A percentile compares a stretch with the other conserved stretches of the same genome.
phyloP scores from a whole-genome alignment of 2,329 filamentous ascomycete genomes.

The Pseudocercospora crystallina region DNA sequence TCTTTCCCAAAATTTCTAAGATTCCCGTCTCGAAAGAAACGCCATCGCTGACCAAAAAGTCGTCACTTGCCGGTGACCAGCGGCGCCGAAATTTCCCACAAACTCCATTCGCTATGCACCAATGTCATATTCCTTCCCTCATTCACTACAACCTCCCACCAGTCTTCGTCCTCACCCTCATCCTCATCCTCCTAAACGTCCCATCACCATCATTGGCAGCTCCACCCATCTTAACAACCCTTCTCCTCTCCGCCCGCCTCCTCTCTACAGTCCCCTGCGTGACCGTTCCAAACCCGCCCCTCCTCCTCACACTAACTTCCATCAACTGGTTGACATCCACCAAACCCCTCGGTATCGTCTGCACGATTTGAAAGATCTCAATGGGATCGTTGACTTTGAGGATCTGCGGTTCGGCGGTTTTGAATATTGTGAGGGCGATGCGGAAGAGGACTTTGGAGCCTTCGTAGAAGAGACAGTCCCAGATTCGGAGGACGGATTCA shows the following conservation, averaged over 20 bases:
- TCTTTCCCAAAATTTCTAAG: no score
- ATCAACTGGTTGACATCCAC: slow-evolving; percentile 80
- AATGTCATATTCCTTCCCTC: no score
- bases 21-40: no score
- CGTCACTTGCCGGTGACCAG: no score
- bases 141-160: not conserved
- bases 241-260: slow-evolving; percentile 63
- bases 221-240: slow-evolving; percentile 27
- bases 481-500: slow-evolving; percentile 86
- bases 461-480: slow-evolving; percentile 96
- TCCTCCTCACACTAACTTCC: slow-evolving; percentile 71
- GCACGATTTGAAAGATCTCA: slow-evolving; percentile 94
- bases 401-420: slow-evolving; percentile 79
- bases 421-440: slow-evolving; percentile 87
- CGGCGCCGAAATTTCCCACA: no score
- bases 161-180: slow-evolving; percentile 1
- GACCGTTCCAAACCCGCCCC: slow-evolving; percentile 73
- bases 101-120: no score
- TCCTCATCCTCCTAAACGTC: slow-evolving; percentile 12
- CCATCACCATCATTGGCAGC: slow-evolving; percentile 9
- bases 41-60: no score
- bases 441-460: slow-evolving; percentile 92
- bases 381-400: slow-evolving; percentile 78
- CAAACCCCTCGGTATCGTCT: slow-evolving; percentile 77
- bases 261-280: slow-evolving; percentile 80